Percentiles rank a stretch among this genome's conserved stretches.
phyloP scores from a whole-genome alignment of 2,329 filamentous ascomycete species.

The Alternaria incomplexa region DNA sequence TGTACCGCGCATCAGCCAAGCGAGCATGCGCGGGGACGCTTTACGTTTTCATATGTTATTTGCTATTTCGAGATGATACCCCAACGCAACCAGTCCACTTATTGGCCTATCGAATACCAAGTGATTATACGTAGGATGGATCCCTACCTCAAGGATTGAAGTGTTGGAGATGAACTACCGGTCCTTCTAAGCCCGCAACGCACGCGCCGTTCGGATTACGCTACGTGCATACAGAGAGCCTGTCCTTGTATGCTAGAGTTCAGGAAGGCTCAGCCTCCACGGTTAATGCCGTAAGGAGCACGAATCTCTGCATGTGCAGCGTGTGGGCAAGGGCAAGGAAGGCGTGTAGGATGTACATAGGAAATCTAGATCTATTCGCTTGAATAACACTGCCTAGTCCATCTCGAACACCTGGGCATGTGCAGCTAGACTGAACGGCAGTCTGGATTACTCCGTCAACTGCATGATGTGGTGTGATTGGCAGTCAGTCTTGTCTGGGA shows the following conservation, averaged over 20 bases:
- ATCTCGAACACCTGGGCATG: background rate
- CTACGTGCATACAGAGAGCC: background rate
- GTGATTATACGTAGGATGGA: slow-evolving; percentile 7
- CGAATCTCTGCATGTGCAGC: background rate
- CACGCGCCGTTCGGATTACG: background rate
- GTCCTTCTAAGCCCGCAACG: background rate
- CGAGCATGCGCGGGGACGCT: slow-evolving; percentile 3
- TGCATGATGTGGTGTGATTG: background rate
- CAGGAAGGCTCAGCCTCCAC: background rate
- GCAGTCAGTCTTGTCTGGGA: background rate
- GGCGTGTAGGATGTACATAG: slow-evolving; percentile 8
- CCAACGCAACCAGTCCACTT: slow-evolving; percentile 7
- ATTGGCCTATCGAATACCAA: slow-evolving; percentile 4
- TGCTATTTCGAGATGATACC: slow-evolving; percentile 15
- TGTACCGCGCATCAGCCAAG: background rate
- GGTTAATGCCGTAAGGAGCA: background rate
- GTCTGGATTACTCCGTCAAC: background rate
- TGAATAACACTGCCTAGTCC: background rate
- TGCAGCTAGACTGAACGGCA: background rate
- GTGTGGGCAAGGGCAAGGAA: background rate
- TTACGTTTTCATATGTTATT: slow-evolving; percentile 15
- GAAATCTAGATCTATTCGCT: slow-evolving; percentile 1
- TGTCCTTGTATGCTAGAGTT: background rate
- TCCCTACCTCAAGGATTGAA: background rate
- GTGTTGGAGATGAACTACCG: slow-evolving; percentile 1